Evolutionary conservation across 495 filamentous ascomycete species (phyloP), one percentile per base, ranked within the genome.

Genomic region (Extremus antarcticus): DNA sequence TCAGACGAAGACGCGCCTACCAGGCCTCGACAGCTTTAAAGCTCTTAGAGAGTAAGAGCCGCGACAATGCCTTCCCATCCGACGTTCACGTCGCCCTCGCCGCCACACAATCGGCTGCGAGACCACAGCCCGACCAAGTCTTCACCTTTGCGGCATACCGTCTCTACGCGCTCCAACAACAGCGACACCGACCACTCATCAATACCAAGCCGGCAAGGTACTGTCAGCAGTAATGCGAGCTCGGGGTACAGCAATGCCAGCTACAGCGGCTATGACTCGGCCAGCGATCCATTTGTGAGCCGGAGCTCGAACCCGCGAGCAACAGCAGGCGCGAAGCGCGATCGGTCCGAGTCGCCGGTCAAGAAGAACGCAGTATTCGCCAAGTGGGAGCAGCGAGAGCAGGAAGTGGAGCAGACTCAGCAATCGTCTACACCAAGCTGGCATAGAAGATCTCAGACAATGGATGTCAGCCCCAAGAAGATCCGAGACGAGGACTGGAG

Each of bases 301-400:
- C 49, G 55, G 17, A 25, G 54, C 2, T 35, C 29, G 2, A 16
- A 21, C 13, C 35, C 48, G n/a, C 13, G 29, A n/a, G 29, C 50
- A 3, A 43, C 50, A 11, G 35, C 25, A 29, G 47, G 46, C 21
- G 50, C 54, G 4, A 62, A 62, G 51, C 50, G 59, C 16, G 59
- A 58, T 13, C 50, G 59, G 7, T 58, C 54, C 47, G 59, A 58
- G 52, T 58, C 54, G 21, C 59, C 59, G 1, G 59, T 62, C 2
- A 62, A 62, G 55, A 54, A 58, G 38, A 62, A 53, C 55, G 16
- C 59, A 20, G 55, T 51, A 2, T 62, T 62, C 38, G 59, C 59
- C 13, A 58, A 58, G 55, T 62, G 59, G 59, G 59, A 62, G 43
- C 55, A 62, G 59, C 55, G 59, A 4, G 59, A 62, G 47, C 59